phyloP scores from a whole-genome alignment of 148 eudicot species.

The Vaccinium corymbosum region DNA sequence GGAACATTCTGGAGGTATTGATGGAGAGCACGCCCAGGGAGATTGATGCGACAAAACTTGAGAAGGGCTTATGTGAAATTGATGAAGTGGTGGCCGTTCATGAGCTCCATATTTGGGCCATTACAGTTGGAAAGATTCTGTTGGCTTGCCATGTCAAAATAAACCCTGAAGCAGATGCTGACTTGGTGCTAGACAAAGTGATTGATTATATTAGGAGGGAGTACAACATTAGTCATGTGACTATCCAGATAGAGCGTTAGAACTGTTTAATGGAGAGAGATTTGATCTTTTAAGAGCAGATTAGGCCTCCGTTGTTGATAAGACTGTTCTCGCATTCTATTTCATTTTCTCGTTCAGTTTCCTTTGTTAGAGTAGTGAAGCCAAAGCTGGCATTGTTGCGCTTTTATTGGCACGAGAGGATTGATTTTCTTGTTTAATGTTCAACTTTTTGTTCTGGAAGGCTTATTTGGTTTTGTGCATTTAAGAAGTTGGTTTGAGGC shows the following conservation, averaged over 20 bases:
- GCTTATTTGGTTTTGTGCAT: not conserved
- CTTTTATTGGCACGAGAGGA: not conserved
- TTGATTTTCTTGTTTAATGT: not conserved
- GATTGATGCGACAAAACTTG: constrained; percentile 70
- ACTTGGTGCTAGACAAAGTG: constrained; percentile 72
- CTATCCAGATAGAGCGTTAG: constrained; percentile 43
- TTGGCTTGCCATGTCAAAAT: constrained; percentile 81
- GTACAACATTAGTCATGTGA: constrained; percentile 77
- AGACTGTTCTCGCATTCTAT: not conserved
- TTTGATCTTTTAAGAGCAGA: not conserved
- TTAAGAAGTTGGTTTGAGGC: not conserved
- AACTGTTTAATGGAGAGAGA: not conserved
- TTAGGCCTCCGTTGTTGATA: not conserved
- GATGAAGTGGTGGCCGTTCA: constrained; percentile 82
- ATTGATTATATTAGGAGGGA: constrained; percentile 62
- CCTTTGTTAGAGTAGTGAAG: not conserved
- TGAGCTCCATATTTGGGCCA: constrained; percentile 88
- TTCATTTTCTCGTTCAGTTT: not conserved
- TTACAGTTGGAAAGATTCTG: constrained; percentile 72
- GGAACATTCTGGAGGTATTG: constrained; percentile 69
- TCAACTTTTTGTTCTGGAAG: not conserved
- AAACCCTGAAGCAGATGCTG: constrained; percentile 65
- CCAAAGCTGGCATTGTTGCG: not conserved
- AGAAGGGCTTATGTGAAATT: constrained; percentile 59
- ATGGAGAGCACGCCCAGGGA: constrained; percentile 95